Percentiles rank a stretch among this genome's conserved stretches.
Conservation (phyloP, 2,329 filamentous ascomycete species). For the Podosphaera fusca region DNA sequence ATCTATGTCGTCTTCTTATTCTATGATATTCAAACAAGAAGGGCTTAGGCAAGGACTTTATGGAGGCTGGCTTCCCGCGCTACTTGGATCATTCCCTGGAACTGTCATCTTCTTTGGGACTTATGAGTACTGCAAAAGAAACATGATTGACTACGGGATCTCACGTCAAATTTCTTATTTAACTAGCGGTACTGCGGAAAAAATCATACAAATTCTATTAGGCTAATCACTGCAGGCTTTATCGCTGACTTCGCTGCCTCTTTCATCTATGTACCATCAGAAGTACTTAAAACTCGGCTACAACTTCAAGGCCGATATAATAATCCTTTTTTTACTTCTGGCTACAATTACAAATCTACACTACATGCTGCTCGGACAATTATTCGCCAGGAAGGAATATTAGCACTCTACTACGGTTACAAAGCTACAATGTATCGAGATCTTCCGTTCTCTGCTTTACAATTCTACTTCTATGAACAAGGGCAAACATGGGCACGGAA, state of each 20-base stretch:
- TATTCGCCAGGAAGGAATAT: constrained; percentile 54
- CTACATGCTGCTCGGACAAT: constrained; percentile 72
- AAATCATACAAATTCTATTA: constrained; percentile 1
- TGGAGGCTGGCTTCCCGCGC: constrained; percentile 76
- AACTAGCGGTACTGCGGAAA: constrained; percentile 37
- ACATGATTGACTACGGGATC: constrained; percentile 65
- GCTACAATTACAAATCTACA: constrained; percentile 86
- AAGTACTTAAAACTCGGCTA: constrained; percentile 90
- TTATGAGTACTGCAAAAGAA: constrained; percentile 85
- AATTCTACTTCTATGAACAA: constrained; percentile 97
- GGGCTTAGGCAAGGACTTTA: constrained; percentile 71
- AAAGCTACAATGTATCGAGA: constrained; percentile 88
- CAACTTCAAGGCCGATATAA: constrained; percentile 90
- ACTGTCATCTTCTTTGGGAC: constrained; percentile 90
- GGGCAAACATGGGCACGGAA: constrained; percentile 60
- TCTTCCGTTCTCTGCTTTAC: constrained; percentile 81
- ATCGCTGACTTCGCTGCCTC: constrained; percentile 81
- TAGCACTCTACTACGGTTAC: constrained; percentile 87
- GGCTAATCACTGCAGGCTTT: constrained; percentile 35
- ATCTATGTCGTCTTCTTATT: constrained; percentile 72
- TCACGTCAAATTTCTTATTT: constrained; percentile 72
- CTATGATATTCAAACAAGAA: constrained; percentile 82
- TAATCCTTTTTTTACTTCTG: constrained; percentile 79
- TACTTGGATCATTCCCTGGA: constrained; percentile 78
- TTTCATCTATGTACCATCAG: constrained; percentile 84